phyloP scores from a whole-genome alignment of 352 stramenopile genomes.

The Phytophthora tentaculata region DNA sequence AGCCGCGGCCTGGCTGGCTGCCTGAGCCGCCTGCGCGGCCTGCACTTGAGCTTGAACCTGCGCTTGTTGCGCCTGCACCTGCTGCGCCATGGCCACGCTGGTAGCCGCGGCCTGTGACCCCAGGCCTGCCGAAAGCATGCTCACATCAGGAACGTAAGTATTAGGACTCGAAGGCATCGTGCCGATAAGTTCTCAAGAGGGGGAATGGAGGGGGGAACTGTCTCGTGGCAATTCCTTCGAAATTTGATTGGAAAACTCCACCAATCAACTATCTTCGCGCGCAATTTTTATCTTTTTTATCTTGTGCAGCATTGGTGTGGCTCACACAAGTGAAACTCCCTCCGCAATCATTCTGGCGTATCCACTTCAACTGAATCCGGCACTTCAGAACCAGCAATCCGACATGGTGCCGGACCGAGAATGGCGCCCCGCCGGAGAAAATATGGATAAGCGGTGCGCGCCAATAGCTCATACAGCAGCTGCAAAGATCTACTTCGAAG shows the following conservation, averaged over 20 bases:
- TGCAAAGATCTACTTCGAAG: background rate
- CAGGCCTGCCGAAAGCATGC: constrained; percentile 25
- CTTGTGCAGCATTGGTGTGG: background rate
- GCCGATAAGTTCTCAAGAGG: constrained; percentile 63
- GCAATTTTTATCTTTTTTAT: background rate
- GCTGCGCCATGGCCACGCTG: constrained; percentile 35
- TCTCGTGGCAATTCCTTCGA: constrained; percentile 13
- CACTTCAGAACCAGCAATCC: constrained; percentile 16
- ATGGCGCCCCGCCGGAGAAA: constrained; percentile 66
- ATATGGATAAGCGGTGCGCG: constrained; percentile 78
- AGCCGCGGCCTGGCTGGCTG: background rate
- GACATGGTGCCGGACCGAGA: constrained; percentile 68
- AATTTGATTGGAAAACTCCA: constrained; percentile 10
- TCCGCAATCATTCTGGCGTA: constrained; percentile 9
- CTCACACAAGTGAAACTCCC: constrained; percentile 3
- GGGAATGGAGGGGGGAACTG: constrained; percentile 11
- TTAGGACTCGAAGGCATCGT: constrained; percentile 87
- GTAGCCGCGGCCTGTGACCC: constrained; percentile 29
- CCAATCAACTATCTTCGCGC: constrained; percentile 8
- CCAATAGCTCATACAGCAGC: background rate
- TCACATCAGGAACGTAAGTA: constrained; percentile 49
- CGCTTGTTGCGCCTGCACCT: constrained; percentile 34
- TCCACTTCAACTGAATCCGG: constrained; percentile 17
- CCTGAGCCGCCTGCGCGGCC: constrained; percentile 14
- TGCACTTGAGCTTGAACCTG: constrained; percentile 30